Evolutionary conservation across 345 rosid genomes (phyloP), one percentile per base, ranked within the genome.

Genomic region (Schrenkiella parvula): DNA sequence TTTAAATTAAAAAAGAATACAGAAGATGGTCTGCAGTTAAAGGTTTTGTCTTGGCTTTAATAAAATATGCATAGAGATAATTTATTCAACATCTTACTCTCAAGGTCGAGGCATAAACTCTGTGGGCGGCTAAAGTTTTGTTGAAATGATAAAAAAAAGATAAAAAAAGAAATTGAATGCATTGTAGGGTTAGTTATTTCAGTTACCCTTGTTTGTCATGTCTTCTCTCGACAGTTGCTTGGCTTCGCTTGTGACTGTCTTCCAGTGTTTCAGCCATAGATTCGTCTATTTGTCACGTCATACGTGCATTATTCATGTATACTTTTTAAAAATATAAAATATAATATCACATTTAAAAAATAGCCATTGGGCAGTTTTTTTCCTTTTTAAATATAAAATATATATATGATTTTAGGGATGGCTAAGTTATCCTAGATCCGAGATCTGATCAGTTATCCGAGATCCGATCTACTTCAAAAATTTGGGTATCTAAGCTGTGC

Each of bases 141-240:
- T 31, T 52, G 17, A 31, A 64, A 43, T 35, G 17, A 71, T 13
- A 66, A 35, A 55, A 44, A 2, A 62, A 56, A 39, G 18, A 56
- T 56, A 29, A 6, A 34, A 31, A 51, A 63, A 54, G 8, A 54
- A 35, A 38, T 37, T 60, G 34, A 73, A 66, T 55, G 52, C 41
- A 46, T 47, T 26, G 35, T 66, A 60, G 38, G 73, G 73, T 74
- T 74, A 17, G 78, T 60, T 74, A 31, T 67, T 50, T 74, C 78
- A 39, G 78, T 74, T 74, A 67, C 68, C 63, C 63, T 39, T 39
- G 59, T 74, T 29, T 67, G 79, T 41, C 68, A 51, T 68, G 64
- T 67, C 79, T 66, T 75, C 79, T 65, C 73, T 68, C 69, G 74
- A 68, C 79, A 60, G 62, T 75, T 67, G 39, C 64, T 67, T 60